Evolutionary conservation across 768 basidiomycete genomes (phyloP), one percentile per base, ranked within the genome.

Genomic region (Coprinellus micaceus): DNA sequence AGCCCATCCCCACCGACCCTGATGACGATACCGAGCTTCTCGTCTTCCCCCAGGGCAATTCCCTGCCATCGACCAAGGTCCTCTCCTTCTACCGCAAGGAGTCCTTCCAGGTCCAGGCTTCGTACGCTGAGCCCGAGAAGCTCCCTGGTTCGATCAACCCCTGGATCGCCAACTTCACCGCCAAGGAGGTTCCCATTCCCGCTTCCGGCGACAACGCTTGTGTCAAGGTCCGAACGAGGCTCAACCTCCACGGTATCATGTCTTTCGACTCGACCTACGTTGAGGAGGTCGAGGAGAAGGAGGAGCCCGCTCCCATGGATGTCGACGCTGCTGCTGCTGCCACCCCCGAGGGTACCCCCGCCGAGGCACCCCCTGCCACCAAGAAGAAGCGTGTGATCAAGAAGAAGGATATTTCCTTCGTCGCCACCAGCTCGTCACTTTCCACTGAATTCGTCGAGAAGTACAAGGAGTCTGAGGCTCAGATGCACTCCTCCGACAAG

Each of bases 81-180:
- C 83, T 98, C 63, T 93, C 93, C 4, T 97, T 98, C 82, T 91
- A 93, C 73, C 88, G 96, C 69, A 88, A 86, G 65, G 85, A 86
- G 37, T 70, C 88, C 3, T 99, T 99, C 76, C 88, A 91, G 44
- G 80, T 99, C 66, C 88, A 95, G 72, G 89, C 92, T 1, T 73
- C 74, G 41, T 98, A 98, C 71, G 87, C 85, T 13, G 84, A 94
- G 17, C 86, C 88, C 2, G 64, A 74, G 3, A 57, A 62, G 15
- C 80, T 98, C 29, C 95, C 96, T 9, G 88, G 88, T 1, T 76
- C 77, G 19, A 81, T 91, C 72, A 89, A 91, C 79, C 88, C 94
- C 0, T 94, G 87, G 88, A 75, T 99, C 61, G 86, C 82, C 29
- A 84, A 81, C 57, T 89, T 93, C 75, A 84, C 82, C 17, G 88